Conservation (phyloP, 345 rosid species). For the Psidium friedrichsthalianum region DNA sequence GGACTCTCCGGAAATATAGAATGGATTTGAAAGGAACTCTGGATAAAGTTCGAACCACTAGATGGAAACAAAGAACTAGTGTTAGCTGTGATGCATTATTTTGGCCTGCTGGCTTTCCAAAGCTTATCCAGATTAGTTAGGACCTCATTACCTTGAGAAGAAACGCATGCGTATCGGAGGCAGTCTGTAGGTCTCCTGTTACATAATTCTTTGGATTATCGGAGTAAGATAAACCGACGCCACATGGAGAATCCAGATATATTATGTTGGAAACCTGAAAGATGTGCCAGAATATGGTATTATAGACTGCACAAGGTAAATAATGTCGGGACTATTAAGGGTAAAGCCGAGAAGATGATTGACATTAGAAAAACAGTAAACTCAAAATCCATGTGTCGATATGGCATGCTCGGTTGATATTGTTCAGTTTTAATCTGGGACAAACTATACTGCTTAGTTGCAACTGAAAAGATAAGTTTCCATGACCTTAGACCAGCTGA, state of each 20-base stretch:
- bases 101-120: neutral
- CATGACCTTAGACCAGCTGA: conserved; percentile 18
- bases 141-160: conserved; percentile 32
- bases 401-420: neutral
- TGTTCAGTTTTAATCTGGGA: neutral
- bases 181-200: conserved; percentile 33
- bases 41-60: conserved; percentile 37
- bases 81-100: neutral
- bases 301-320: neutral
- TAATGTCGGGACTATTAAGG: neutral
- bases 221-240: conserved; percentile 45
- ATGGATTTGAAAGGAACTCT: conserved; percentile 28
- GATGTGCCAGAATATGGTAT: neutral
- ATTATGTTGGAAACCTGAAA: conserved; percentile 43
- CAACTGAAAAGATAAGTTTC: neutral
- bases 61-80: neutral
- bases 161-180: conserved; percentile 31
- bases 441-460: neutral
- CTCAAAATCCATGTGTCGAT: neutral
- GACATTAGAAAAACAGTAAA: neutral
- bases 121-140: neutral
- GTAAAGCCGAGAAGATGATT: neutral
- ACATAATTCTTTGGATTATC: conserved; percentile 11
- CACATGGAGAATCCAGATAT: conserved; percentile 52
- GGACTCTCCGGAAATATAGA: conserved; percentile 36